Evolutionary conservation across 1,139 yeast genomes (phyloP), one percentile per base, ranked within the genome.

Genomic region (Oligophagozyma castellii): DNA sequence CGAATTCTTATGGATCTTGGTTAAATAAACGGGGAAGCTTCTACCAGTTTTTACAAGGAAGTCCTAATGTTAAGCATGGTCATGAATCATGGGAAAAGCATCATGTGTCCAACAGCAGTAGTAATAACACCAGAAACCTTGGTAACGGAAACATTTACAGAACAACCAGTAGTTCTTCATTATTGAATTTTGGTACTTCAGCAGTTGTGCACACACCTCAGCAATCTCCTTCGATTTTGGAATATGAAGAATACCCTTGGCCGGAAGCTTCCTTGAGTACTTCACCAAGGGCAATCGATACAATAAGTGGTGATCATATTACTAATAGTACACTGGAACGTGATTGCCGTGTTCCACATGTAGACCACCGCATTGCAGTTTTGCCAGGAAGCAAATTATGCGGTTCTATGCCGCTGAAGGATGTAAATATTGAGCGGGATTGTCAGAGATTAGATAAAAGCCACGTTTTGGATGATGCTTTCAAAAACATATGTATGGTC

Each of bases 211-310:
- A 35, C 5, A 41, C 51, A 3, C 50, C 54, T 4, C 48, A 46
- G 25, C 53, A 42, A 4, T 48, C 56, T 5, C 55, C 55, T 5
- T 45, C 53, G 5, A 36, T 48, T 5, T 38, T 37, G 25, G 55
- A 49, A 30, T 48, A 46, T 30, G 52, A 48, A 5, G 55, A 51
- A 24, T 51, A 43, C 27, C 54, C 55, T 5, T 51, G 56, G 56
- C 37, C 36, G 31, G 46, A 43, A 7, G 20, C 7, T 7, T 7
- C 7, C 10, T 18, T 18, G 20, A 7, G 8, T 18, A 7, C 10
- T 7, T 7, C 7, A 10, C 20, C 20, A 18, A 7, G 10, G 7
- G 8, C 7, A 7, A 18, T 7, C 10, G 20, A 18, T 18, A 18
- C 10, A 10, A 18, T 18, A 7, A 18, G 10, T 10, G 20, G 10